Base-by-base conservation (phyloP, 1,284 basidiomycete species). In the Boletus austroedulis region DNA sequence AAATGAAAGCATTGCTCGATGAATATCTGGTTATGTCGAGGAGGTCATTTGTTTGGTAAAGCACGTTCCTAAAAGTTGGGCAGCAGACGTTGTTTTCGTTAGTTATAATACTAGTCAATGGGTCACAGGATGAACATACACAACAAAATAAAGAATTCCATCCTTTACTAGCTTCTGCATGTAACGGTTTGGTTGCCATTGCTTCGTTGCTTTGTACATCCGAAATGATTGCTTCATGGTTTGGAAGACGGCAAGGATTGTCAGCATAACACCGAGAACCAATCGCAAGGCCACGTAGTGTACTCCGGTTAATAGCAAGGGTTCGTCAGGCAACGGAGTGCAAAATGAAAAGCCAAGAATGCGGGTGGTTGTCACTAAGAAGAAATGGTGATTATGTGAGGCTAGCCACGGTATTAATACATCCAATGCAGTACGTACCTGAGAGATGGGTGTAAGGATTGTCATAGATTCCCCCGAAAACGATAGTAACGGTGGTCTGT, bases 31-130 rank as follows among this genome's bases (percentile, higher is more conserved):
- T 5, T 41, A 11, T 10, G 12, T 3, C 7, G 14, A 44, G 23
- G 9, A 44, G 12, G 24, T 3, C 11, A 3, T 9, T 2, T 7
- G 38, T 21, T 21, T 49, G 40, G 31, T 43, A 47, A 23, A 48
- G 29, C 29, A 43, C n/a, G n/a, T 57, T 56, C 10, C 56, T 57
- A 45, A 12, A 55, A 24, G 19, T 17, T 19, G 3, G 8, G 75
- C 77, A 0, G 89, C 82, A 32, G 17, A 36, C 31, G 12, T 31
- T 31, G 10, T 31, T 12, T n/a, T n/a, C n/a, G n/a, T n/a, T n/a
- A n/a, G n/a, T n/a, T n/a, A n/a, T n/a, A n/a, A n/a, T n/a, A n/a
- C n/a, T n/a, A n/a, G n/a, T n/a, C n/a, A n/a, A 7, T 31, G 31
- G 31, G 31, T 31, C 12, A 31, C 31, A 36, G 12, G 36, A 38